Evolutionary conservation across 139 green algal genomes (phyloP), one percentile per base, ranked within the genome.

Genomic region (Auxenochlorella protothecoides): DNA sequence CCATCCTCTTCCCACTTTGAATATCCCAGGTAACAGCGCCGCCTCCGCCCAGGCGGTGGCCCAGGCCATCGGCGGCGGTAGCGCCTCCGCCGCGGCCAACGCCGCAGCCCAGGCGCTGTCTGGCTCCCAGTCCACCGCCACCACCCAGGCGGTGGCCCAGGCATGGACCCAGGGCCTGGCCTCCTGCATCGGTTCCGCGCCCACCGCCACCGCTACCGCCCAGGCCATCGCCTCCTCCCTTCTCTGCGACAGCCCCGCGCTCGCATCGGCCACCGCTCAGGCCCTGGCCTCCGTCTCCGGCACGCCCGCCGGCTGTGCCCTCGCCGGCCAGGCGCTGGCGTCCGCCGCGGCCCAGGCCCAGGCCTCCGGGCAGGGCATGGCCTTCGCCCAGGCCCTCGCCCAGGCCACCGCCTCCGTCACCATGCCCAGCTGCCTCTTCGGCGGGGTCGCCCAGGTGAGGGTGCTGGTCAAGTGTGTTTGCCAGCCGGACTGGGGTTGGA

Each of bases 181-280:
- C 57, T 15, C 9, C 57, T 15, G 9, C 57, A 62, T 62, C 57
- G 9, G 57, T 11, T 62, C 57, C 57, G 9, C 9, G 57, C 57
- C 57, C 2, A n/a, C 9, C 9, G 53, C 52, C 65, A 11, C 65
- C 10, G 15, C 61, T 61, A 1, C 68, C 65, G 70, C 70, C 55
- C 70, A 74, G 55, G 70, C 70, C 14, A 55, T 65, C 27, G 60
- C 53, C 7, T 14, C 59, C 54, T 53, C 65, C 52, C 11, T 55
- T 11, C 9, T 14, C 55, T 61, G 53, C 44, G 70, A 15, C 54
- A 65, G 64, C 13, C 55, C 63, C 59, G 70, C 53, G 2, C 52
- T 59, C 14, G 70, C 55, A 8, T 27, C 51, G 54, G 59, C 70
- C 67, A 65, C 53, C 27, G 54, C 70, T 6, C 56, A 74, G 70